Conservation (phyloP, 2,329 filamentous ascomycete species). For the Scedosporium dehoogii region DNA sequence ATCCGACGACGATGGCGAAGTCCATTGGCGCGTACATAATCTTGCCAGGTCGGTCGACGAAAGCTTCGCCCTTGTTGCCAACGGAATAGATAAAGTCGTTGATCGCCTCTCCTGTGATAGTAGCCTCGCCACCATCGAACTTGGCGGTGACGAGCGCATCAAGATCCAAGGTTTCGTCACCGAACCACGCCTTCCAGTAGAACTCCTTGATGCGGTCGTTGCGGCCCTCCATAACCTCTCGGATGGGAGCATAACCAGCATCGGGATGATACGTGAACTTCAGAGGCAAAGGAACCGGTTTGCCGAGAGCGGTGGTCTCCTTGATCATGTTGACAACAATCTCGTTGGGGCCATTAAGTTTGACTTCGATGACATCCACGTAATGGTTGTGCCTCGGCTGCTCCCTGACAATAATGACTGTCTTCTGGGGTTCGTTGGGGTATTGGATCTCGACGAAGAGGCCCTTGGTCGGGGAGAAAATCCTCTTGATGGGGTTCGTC, state of each 20-base stretch:
- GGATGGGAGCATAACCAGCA: conserved; percentile 93
- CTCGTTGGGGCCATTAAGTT: conserved; percentile 63
- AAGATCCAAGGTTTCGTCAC: conserved; percentile 71
- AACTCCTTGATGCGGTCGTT: conserved; percentile 99
- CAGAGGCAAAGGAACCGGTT: conserved; percentile 73
- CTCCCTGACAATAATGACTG: conserved; percentile 78
- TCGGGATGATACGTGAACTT: conserved; percentile 92
- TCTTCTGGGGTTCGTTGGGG: conserved; percentile 74
- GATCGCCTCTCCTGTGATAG: conserved; percentile 84
- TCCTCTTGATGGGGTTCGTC: conserved; percentile 87
- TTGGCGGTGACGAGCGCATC: conserved; percentile 75
- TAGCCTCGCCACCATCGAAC: conserved; percentile 82
- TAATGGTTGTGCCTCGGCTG: conserved; percentile 79
- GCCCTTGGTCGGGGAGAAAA: conserved; percentile 77
- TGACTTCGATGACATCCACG: conserved; percentile 79
- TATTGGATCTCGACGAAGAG: conserved; percentile 81
- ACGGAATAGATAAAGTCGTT: conserved; percentile 99
- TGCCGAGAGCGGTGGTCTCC: conserved; percentile 76
- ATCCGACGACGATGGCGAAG: conserved; percentile 94
- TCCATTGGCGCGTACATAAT: conserved; percentile 96
- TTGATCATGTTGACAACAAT: conserved; percentile 88
- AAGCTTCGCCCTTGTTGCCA: conserved; percentile 93
- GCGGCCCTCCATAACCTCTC: conserved; percentile 88
- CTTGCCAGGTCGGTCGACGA: conserved; percentile 91
- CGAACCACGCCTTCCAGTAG: conserved; percentile 98